Conservation (phyloP, 2,329 filamentous ascomycete species). For the Claviceps purpurea region DNA sequence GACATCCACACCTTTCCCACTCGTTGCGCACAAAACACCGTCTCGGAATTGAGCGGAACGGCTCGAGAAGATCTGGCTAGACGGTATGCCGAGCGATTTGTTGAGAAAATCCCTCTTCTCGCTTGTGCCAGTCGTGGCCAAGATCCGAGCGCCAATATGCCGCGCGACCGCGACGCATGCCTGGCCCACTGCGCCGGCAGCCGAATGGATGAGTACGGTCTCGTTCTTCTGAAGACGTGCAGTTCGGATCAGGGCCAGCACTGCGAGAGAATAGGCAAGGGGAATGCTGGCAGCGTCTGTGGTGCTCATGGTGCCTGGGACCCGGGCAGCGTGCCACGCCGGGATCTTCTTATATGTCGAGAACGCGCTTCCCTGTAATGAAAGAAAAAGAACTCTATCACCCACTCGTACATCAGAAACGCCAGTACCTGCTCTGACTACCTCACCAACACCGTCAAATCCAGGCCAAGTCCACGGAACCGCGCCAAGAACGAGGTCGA, state of each 20-base stretch:
- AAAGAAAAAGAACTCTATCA: slow-evolving; percentile 10
- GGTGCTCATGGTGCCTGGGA: slow-evolving; percentile 2
- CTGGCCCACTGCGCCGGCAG: slow-evolving; percentile 10
- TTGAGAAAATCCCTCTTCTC: slow-evolving; percentile 17
- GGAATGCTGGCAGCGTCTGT: slow-evolving; percentile 18
- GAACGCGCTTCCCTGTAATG: slow-evolving; percentile 7
- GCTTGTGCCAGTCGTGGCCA: slow-evolving; percentile 15
- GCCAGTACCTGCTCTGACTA: slow-evolving; percentile 8
- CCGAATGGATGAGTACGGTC: slow-evolving; percentile 18
- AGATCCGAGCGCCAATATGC: slow-evolving; percentile 11
- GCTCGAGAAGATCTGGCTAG: slow-evolving; percentile 16
- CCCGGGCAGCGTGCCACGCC: slow-evolving; percentile 6
- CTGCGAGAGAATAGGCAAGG: slow-evolving; percentile 7
- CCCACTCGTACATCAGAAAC: slow-evolving; percentile 8
- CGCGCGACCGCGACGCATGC: slow-evolving; percentile 8
- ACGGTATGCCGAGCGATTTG: slow-evolving; percentile 12
- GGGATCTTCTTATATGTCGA: slow-evolving; percentile 10
- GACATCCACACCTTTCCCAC: slow-evolving; percentile 9
- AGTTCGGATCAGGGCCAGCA: slow-evolving; percentile 4
- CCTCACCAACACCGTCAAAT: slow-evolving; percentile 13
- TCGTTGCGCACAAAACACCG: slow-evolving; percentile 8
- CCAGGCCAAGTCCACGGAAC: slow-evolving; percentile 13
- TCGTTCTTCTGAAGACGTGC: slow-evolving; percentile 19
- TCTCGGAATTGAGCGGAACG: slow-evolving; percentile 13
- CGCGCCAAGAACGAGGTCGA: slow-evolving; percentile 11